Evolutionary conservation across 148 eudicot species (phyloP).

Genomic region (Chenopodium berlandieri): DNA sequence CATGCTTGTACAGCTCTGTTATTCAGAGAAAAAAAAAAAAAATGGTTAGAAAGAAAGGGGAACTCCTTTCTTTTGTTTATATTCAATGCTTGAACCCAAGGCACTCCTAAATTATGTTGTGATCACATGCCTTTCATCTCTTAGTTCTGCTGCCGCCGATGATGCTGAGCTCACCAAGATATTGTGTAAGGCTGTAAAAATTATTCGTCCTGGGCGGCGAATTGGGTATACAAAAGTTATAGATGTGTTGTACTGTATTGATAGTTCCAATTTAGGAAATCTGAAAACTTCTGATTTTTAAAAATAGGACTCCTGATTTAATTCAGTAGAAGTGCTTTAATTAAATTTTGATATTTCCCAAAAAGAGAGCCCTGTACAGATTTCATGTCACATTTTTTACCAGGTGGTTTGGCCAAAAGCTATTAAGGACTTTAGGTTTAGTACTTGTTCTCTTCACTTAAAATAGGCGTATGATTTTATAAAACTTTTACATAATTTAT

Average conservation of each 20-base stretch:
- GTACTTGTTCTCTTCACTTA: no score
- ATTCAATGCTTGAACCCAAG: not conserved
- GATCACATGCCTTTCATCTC: not conserved
- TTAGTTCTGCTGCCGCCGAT: not conserved
- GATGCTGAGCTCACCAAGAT: not conserved
- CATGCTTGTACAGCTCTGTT: conserved; percentile 55
- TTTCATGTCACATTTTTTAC: no score
- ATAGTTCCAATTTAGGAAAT: not conserved
- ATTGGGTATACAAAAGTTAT: not conserved
- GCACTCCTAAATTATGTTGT: not conserved
- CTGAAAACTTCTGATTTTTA: no score
- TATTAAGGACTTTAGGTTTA: no score
- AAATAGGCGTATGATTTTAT: no score
- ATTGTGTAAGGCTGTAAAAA: not conserved
- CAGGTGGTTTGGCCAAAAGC: no score
- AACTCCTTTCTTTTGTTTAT: conserved; percentile 5
- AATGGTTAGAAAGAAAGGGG: not conserved
- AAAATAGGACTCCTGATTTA: no score
- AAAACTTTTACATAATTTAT: no score
- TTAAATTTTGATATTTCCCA: no score
- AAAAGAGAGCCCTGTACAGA: no score
- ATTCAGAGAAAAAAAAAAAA: conserved; percentile 1
- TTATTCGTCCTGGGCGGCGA: not conserved
- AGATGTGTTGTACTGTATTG: not conserved
- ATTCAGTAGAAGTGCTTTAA: no score